A percentile compares a stretch with the other conserved stretches of the same genome.
phyloP scores from a whole-genome alignment of 1,284 basidiomycete species.

The Hypsizygus ulmarius region DNA sequence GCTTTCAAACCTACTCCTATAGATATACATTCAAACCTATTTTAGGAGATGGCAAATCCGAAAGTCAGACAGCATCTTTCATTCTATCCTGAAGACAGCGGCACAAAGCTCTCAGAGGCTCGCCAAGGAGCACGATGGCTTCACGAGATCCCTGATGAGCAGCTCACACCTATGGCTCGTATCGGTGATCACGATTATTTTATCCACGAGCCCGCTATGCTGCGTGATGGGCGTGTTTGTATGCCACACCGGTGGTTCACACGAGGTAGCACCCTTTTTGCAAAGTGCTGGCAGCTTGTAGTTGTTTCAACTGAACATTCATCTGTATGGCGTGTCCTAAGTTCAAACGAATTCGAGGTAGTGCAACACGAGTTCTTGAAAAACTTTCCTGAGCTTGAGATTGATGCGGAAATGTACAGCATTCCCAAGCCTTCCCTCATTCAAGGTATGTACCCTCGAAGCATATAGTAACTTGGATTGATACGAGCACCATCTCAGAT shows the following conservation, averaged over 20 bases:
- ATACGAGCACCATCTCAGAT: background rate
- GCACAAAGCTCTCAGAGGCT: slow-evolving; percentile 20
- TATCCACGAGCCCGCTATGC: slow-evolving; percentile 28
- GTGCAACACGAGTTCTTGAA: slow-evolving; percentile 13
- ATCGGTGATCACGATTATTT: slow-evolving; percentile 28
- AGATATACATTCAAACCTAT: background rate
- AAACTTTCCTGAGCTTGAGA: slow-evolving; percentile 13
- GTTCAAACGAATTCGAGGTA: slow-evolving; percentile 14
- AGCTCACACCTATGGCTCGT: slow-evolving; percentile 30
- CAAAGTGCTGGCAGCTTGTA: slow-evolving; percentile 19
- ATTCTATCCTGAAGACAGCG: slow-evolving; percentile 32
- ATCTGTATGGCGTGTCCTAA: slow-evolving; percentile 17
- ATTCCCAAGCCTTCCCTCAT: slow-evolving; percentile 16
- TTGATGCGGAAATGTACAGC: background rate
- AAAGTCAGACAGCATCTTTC: slow-evolving; percentile 24
- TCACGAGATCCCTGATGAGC: slow-evolving; percentile 18
- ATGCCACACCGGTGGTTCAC: slow-evolving; percentile 33
- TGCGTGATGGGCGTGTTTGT: slow-evolving; percentile 16
- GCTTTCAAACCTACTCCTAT: background rate
- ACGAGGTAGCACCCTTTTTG: slow-evolving; percentile 13
- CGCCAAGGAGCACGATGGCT: slow-evolving; percentile 29
- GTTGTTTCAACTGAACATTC: slow-evolving; percentile 4
- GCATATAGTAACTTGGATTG: background rate
- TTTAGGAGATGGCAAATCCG: slow-evolving; percentile 33
- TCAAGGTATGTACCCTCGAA: slow-evolving; percentile 10